These are phyloP conservation scores for Nitzschia sp. DNA, from an alignment of 108 stramenopile species.

Conservation along the genomic window DNA sequence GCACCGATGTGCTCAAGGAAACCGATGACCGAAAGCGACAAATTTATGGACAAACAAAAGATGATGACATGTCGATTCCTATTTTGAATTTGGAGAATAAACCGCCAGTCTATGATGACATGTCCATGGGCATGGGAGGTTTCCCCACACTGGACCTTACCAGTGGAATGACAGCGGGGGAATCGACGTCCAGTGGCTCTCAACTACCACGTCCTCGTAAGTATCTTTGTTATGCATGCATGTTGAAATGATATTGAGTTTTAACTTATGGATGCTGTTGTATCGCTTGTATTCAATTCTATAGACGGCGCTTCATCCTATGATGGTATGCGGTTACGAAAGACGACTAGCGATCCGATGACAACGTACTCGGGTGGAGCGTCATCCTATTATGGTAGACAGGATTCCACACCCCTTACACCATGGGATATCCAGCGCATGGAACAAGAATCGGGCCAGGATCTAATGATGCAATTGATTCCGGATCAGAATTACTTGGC, in stretches of 20 bases:
- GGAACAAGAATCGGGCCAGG: conserved; percentile 76
- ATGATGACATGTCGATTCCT: conserved; percentile 47
- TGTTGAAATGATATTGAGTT: neutral
- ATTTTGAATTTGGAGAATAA: conserved; percentile 69
- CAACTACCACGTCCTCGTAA: conserved; percentile 70
- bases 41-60: conserved; percentile 61
- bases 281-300: conserved; percentile 2
- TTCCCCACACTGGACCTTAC: conserved; percentile 82
- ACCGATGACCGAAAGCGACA: conserved; percentile 65
- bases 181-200: conserved; percentile 38
- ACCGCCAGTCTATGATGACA: conserved; percentile 62
- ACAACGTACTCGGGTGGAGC: conserved; percentile 10
- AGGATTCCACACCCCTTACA: conserved; percentile 56
- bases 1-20: conserved; percentile 81
- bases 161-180: conserved; percentile 76
- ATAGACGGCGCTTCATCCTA: neutral
- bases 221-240: conserved; percentile 19
- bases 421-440: conserved; percentile 87
- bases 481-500: conserved; percentile 85
- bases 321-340: conserved; percentile 23
- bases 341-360: conserved; percentile 18
- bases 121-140: conserved; percentile 23
- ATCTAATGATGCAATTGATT: conserved; percentile 79
- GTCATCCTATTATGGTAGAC: conserved; percentile 32
- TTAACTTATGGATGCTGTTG: no score